Evolutionary conservation across 176 grass and related monocot species (phyloP).

Genomic region (Aegilops umbellulata): DNA sequence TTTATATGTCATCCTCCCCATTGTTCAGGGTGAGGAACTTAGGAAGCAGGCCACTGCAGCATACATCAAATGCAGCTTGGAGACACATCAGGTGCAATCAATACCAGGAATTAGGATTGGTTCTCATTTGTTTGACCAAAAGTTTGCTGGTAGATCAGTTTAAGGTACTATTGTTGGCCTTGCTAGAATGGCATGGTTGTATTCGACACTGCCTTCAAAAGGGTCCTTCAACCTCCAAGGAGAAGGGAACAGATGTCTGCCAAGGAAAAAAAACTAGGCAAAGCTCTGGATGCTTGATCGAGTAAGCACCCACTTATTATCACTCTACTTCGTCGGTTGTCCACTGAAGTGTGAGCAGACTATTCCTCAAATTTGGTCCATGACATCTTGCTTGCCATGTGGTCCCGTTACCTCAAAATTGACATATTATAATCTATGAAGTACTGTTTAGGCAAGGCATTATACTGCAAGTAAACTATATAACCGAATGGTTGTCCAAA

Average conservation of each 20-base stretch:
- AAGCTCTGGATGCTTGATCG: background rate
- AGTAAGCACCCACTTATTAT: slow-evolving; percentile 35
- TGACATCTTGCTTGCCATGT: background rate
- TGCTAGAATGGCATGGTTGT: slow-evolving; percentile 66
- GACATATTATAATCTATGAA: background rate
- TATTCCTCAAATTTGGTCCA: background rate
- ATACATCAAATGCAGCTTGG: slow-evolving; percentile 78
- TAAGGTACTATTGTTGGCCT: background rate
- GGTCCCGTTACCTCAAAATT: background rate
- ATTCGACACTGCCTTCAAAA: slow-evolving; percentile 9
- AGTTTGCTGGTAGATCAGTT: background rate
- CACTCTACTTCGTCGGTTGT: background rate
- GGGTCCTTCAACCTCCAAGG: slow-evolving; percentile 23
- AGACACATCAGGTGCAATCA: slow-evolving; percentile 57
- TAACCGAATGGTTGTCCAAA: background rate
- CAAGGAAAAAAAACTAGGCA: slow-evolving; percentile 58
- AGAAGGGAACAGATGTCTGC: slow-evolving; percentile 45
- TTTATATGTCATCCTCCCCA: background rate
- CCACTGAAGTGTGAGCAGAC: background rate
- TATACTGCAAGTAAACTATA: no score
- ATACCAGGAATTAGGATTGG: background rate
- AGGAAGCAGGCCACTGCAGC: slow-evolving; percentile 70
- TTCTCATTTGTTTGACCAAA: background rate
- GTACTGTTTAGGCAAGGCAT: background rate
- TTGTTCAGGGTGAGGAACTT: background rate